A percentile compares a stretch with the other conserved stretches of the same genome.
Evolutionary conservation across 495 filamentous ascomycete species (phyloP).

Genomic region (Aspergillus saccharolyticus): DNA sequence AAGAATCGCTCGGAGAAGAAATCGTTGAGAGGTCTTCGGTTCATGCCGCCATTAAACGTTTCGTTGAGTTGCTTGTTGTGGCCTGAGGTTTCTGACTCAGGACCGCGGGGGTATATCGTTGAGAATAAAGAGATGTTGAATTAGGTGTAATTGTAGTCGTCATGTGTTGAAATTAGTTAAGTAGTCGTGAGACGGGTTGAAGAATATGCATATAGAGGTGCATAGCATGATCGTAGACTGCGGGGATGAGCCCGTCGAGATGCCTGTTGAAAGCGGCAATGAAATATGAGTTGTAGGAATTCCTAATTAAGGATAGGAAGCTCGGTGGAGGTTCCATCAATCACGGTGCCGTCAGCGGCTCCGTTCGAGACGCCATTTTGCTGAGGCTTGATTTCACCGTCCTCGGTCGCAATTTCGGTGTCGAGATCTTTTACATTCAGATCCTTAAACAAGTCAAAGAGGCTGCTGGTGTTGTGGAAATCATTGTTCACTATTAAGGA

Average conservation of each 20-base stretch:
- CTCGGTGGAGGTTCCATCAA: constrained; percentile 4
- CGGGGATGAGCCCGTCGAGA: neutral
- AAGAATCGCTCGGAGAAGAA: constrained; percentile 43
- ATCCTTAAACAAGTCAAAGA: constrained; percentile 84
- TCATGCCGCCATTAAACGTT: constrained; percentile 46
- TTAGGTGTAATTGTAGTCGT: constrained; percentile 24
- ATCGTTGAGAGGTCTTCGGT: constrained; percentile 48
- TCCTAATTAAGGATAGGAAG: constrained; percentile 25
- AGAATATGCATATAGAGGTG: constrained; percentile 1
- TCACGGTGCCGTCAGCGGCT: constrained; percentile 11
- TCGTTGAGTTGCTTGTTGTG: constrained; percentile 12
- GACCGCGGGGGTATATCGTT: constrained; percentile 33
- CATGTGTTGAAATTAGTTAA: constrained; percentile 5
- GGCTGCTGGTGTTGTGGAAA: constrained; percentile 70
- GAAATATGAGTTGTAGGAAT: constrained; percentile 1
- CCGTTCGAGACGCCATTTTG: constrained; percentile 19
- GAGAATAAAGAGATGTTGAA: constrained; percentile 43
- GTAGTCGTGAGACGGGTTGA: constrained; percentile 20
- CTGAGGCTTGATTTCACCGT: constrained; percentile 10
- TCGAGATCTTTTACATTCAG: constrained; percentile 65
- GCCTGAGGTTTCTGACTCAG: constrained; percentile 23
- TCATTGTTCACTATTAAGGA: constrained; percentile 78
- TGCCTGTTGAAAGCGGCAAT: constrained; percentile 6
- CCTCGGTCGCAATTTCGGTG: constrained; percentile 25
- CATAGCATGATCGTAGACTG: neutral